Evolutionary conservation across 176 grass and related monocot species (phyloP), one percentile per base, ranked within the genome.

Genomic region (Eragrostis curvula): DNA sequence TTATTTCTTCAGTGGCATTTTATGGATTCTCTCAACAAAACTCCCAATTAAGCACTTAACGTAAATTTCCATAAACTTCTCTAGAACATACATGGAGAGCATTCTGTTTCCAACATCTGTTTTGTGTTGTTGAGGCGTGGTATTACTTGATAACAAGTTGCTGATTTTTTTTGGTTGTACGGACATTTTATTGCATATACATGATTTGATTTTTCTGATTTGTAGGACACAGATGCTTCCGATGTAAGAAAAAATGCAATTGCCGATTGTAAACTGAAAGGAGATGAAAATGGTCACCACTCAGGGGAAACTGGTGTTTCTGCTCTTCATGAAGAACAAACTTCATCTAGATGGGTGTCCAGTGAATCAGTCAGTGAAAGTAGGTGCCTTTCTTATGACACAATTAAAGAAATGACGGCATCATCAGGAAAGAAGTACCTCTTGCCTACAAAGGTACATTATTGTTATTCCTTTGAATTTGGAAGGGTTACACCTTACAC

Each of bases 371-470:
- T 20, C 32, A 88, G 66, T 43, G 65, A 86, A 86, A 47, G 55
- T 41, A 63, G 49, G 63, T 57, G 20, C 52, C 30, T 92, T 42
- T 76, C 90, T 71, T 74, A 88, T 81, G 92, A 92, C 71, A 44
- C 83, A 48, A 71, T 79, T 65, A 88, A 92, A 65, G 85, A 91
- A 79, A 73, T 87, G 66, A 75, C 90, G 40, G 76, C 69, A 78
- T 91, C 89, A 74, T 66, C 84, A 59, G 87, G 93, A 77, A 86
- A 84, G 73, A 89, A 90, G 65, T 87, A 88, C 86, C 75, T 97
- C 49, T 74, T 97, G 73, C 74, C 92, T 83, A 70, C 85, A 7
- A 91, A 97, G 91, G 94, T 97, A 50, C 27, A 66, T 61, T 80
- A 69, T 58, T 17, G 24, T 86, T 63, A 45, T 70, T 41, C 66